Evolutionary conservation across 148 eudicot genomes (phyloP), one percentile per base, ranked within the genome.

Genomic region (Silene conica): DNA sequence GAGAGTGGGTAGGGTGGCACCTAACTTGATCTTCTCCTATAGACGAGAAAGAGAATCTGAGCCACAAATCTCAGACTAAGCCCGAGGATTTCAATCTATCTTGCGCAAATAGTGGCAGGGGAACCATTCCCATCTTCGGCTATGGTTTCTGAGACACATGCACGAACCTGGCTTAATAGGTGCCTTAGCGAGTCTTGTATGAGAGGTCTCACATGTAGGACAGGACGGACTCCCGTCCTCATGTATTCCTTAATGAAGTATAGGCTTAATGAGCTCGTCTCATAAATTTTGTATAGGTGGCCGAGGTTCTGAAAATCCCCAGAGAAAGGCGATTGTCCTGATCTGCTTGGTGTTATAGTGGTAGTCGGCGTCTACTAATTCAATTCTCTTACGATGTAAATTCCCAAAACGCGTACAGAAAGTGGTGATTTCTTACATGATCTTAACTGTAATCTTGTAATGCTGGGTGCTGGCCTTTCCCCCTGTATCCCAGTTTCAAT

Each of bases 21-120:
- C 83, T 52, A 90, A 76, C 70, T 74, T 80, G 0, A 14, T 83
- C 56, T 85, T 75, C 19, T 77, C 81, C 25, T 87, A 82, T 63
- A 73, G 89, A 21, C 73, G 86, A 76, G 85, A 83, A 69, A 79
- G 90, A 86, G 87, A 86, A 77, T 75, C 85, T 1, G 91, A 90
- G 81, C 59, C 76, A 55, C 73, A 77, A 69, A 45, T 55, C 63
- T 79, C n/a, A n/a, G n/a, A n/a, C n/a, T n/a, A 71, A 81, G 20
- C 23, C n/a, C 8, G 13, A 38, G 25, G 50, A 21, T 45, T 68
- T 5, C 55, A 0, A 41, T 13, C 20, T 45, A 3, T 45, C 41
- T 23, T 63, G 38, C 23, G 43, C 31, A 13, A 23, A 31, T 6
- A 59, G 11, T 21, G 10, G 69, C 46, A 15, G 8, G 10, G 28